These are phyloP conservation scores for Isatis lusitanica DNA, from an alignment of 441 rosid genomes.

Conservation along the genomic window DNA sequence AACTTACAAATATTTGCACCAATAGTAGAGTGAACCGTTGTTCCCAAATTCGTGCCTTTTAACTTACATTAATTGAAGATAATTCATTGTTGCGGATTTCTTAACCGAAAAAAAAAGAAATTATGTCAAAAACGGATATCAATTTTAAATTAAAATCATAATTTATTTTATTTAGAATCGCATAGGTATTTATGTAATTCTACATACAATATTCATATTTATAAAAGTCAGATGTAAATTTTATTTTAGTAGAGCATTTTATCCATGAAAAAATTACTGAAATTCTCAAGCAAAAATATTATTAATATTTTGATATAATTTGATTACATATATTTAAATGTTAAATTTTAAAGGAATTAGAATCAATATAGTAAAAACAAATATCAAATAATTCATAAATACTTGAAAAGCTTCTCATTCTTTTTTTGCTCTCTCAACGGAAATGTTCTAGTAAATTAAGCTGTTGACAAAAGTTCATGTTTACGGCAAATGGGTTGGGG, in stretches of 20 bases:
- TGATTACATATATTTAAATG: no score
- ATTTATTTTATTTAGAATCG: not conserved
- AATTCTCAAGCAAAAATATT: no score
- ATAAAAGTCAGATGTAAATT: not conserved
- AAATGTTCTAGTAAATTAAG: not conserved
- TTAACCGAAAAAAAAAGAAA: not conserved
- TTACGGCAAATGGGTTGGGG: not conserved
- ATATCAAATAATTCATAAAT: no score
- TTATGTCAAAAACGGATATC: not conserved
- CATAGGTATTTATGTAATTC: not conserved
- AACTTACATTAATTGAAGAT: not conserved
- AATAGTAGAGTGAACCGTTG: not conserved
- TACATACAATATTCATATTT: not conserved
- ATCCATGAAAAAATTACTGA: no score
- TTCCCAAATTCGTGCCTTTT: not conserved
- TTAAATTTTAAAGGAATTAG: no score
- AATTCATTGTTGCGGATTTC: not conserved
- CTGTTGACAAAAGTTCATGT: not conserved
- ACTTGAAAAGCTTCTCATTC: no score
- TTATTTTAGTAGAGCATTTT: not conserved
- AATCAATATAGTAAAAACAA: no score
- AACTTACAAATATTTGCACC: not conserved
- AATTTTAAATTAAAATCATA: not conserved
- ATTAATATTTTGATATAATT: no score
- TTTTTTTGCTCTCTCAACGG: no score